Percentiles rank a stretch among this genome's conserved stretches.
Evolutionary conservation across 371 early-diverging fungal genomes (phyloP).

Genomic region (Syncephalastrum sp.): DNA sequence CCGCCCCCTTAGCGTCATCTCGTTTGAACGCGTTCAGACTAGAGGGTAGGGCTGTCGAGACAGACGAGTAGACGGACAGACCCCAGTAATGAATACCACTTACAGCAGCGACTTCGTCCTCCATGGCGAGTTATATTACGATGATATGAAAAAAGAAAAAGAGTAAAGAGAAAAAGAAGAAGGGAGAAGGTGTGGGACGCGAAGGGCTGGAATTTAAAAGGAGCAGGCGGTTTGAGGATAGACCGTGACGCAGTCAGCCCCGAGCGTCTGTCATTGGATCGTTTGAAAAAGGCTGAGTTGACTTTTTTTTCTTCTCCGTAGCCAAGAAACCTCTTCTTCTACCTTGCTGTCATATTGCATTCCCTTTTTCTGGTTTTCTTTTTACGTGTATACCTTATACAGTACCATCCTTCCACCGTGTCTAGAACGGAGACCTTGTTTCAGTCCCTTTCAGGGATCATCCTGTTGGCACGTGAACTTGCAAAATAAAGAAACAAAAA

Average conservation of each 20-base stretch:
- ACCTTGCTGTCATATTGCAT: too few species aligned
- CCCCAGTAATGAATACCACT: slow-evolving; percentile 33
- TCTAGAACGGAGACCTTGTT: too few species aligned
- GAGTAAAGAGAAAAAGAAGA: slow-evolving; percentile 21
- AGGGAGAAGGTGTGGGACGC: slow-evolving; percentile 19
- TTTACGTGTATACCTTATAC: too few species aligned
- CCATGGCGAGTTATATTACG: slow-evolving; percentile 49
- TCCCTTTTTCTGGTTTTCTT: not conserved
- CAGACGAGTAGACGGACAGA: not conserved
- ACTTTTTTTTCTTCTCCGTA: too few species aligned
- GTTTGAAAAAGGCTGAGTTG: not conserved
- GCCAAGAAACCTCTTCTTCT: too few species aligned
- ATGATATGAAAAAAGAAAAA: slow-evolving; percentile 14
- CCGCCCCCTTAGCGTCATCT: not conserved
- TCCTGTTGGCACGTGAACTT: too few species aligned
- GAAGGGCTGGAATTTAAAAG: slow-evolving; percentile 20
- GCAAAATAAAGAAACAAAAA: too few species aligned
- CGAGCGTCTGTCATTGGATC: slow-evolving; percentile 12
- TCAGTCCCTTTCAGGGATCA: too few species aligned
- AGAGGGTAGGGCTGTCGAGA: not conserved
- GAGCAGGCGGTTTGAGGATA: not conserved
- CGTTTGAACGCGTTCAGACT: slow-evolving; percentile 1
- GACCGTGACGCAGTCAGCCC: slow-evolving; percentile 16
- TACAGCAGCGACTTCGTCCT: slow-evolving; percentile 87
- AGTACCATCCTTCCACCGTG: too few species aligned